Evolutionary conservation across 257 asterid genomes (phyloP).

Genomic region (Solanum rostratum): DNA sequence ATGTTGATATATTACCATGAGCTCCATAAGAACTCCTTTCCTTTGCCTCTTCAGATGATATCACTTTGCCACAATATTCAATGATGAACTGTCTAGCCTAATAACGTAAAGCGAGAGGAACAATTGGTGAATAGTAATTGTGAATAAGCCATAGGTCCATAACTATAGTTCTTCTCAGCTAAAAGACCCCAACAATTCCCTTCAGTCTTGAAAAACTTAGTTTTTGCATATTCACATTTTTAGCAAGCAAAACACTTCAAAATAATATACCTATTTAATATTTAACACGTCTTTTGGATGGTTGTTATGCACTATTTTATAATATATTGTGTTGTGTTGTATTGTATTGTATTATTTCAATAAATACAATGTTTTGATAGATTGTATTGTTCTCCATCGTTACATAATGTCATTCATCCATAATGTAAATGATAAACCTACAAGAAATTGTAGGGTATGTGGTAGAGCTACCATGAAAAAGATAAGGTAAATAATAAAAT

Average conservation of each 20-base stretch:
- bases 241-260: constrained; percentile 8
- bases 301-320: too few species aligned
- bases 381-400: too few species aligned
- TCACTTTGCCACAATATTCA: constrained; percentile 84
- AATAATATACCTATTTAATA: constrained; percentile 6
- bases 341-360: too few species aligned
- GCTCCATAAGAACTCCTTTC: constrained; percentile 63
- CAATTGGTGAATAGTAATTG: background rate
- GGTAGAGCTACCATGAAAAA: too few species aligned
- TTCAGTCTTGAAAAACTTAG: constrained; percentile 65
- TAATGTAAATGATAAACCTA: too few species aligned
- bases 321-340: too few species aligned
- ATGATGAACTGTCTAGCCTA: constrained; percentile 81
- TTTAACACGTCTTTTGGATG: background rate
- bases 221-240: constrained; percentile 59
- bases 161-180: constrained; percentile 11
- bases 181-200: constrained; percentile 95
- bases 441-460: too few species aligned
- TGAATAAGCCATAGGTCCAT: background rate
- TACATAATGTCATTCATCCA: too few species aligned
- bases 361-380: too few species aligned
- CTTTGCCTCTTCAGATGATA: constrained; percentile 63
- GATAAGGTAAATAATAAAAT: too few species aligned
- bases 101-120: constrained; percentile 4
- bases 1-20: constrained; percentile 38